Percentiles rank a stretch among this genome's conserved stretches.
phyloP scores from a whole-genome alignment of 2,329 filamentous ascomycete species.

The Fulvia fulva region DNA sequence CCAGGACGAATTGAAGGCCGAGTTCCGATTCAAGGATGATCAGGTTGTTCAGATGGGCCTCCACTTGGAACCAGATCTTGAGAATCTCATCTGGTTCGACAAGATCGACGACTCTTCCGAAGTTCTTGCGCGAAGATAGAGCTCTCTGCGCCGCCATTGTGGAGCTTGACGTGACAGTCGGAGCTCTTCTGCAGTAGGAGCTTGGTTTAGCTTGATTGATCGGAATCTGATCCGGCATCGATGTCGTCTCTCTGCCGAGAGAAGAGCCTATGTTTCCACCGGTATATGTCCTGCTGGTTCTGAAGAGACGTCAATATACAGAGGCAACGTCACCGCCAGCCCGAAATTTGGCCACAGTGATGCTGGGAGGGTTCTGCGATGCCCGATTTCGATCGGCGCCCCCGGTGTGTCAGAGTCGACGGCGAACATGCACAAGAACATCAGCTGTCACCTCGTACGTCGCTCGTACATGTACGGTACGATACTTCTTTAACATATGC shows the following conservation, averaged over 20 bases:
- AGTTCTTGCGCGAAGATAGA: not conserved
- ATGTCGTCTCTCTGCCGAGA: too few species aligned
- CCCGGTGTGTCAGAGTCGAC: not conserved
- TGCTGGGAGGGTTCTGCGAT: not conserved
- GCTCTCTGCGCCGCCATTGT: not conserved
- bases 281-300: too few species aligned
- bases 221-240: too few species aligned
- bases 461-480: not conserved
- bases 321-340: not conserved
- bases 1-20: conserved; percentile 11
- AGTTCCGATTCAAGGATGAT: conserved; percentile 22
- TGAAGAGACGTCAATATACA: too few species aligned
- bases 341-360: not conserved
- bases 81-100: conserved; percentile 33
- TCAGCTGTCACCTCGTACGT: too few species aligned
- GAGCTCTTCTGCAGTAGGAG: not conserved
- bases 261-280: too few species aligned
- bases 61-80: conserved; percentile 20
- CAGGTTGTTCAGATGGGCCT: conserved; percentile 21
- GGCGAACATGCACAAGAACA: too few species aligned
- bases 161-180: not conserved
- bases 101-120: conserved; percentile 6
- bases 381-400: not conserved
- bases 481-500: not conserved
- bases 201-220: too few species aligned